Evolutionary conservation across 331 rosid species (phyloP).

Genomic region (Arachis monticola): DNA sequence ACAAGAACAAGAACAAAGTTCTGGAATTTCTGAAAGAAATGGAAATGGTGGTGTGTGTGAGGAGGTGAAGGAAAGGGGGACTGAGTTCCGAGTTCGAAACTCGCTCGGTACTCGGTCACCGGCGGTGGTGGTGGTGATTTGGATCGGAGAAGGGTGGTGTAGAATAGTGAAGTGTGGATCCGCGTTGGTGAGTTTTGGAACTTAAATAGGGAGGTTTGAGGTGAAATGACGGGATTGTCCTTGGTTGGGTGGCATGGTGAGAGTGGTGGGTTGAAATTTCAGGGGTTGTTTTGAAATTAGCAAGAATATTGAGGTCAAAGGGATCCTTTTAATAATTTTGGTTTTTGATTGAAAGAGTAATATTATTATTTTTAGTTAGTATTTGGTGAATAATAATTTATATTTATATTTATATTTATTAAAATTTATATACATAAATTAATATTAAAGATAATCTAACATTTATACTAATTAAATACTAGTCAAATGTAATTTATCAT

Average conservation of each 20-base stretch:
- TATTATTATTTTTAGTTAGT: no score
- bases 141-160: not conserved
- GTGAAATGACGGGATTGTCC: constrained; percentile 41
- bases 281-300: not conserved
- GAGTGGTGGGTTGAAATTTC: constrained; percentile 10
- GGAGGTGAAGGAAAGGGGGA: not conserved
- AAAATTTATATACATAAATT: no score
- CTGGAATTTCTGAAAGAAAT: no score
- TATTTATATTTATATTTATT: no score
- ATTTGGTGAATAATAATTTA: no score
- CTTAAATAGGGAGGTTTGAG: constrained; percentile 38
- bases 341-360: no score
- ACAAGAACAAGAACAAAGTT: not conserved
- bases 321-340: no score
- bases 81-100: constrained; percentile 35
- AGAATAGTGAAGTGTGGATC: not conserved
- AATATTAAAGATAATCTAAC: no score
- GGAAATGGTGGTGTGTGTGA: no score
- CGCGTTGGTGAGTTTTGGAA: constrained; percentile 5
- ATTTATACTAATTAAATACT: no score
- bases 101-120: constrained; percentile 42
- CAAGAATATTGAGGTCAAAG: no score
- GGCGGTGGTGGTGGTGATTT: constrained; percentile 29
- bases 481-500: no score
- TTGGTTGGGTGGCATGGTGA: constrained; percentile 16